Percentiles rank a stretch among this genome's conserved stretches.
Evolutionary conservation across 768 basidiomycete genomes (phyloP).

Genomic region (Sistotremastrum suecicum): DNA sequence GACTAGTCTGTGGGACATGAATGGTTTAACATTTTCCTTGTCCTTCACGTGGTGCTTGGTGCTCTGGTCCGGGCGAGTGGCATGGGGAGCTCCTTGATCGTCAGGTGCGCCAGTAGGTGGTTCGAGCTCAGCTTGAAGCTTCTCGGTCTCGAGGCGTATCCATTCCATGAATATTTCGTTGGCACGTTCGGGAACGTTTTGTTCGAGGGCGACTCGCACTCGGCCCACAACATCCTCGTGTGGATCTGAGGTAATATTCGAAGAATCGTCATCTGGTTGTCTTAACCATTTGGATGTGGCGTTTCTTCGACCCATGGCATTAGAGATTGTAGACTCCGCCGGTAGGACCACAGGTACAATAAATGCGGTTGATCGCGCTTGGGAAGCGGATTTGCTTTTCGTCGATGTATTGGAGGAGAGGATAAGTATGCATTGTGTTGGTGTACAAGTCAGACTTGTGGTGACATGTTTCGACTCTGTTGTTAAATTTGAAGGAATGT

Average conservation of each 20-base stretch:
- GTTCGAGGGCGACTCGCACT: slow-evolving; percentile 27
- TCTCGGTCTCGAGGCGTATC: slow-evolving; percentile 16
- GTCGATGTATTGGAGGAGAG: slow-evolving; percentile 24
- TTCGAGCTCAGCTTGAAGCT: too few species aligned
- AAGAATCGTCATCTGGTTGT: not conserved
- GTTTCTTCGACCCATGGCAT: slow-evolving; percentile 40
- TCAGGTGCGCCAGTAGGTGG: too few species aligned
- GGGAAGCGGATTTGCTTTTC: slow-evolving; percentile 9
- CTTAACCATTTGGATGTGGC: slow-evolving; percentile 33
- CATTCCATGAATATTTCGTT: slow-evolving; percentile 51
- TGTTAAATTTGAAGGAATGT: slow-evolving; percentile 1
- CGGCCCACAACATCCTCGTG: not conserved
- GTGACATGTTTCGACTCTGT: slow-evolving; percentile 11
- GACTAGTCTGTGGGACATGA: slow-evolving; percentile 36
- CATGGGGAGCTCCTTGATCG: not conserved
- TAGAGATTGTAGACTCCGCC: slow-evolving; percentile 42
- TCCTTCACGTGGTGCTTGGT: slow-evolving; percentile 18
- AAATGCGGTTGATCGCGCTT: slow-evolving; percentile 36
- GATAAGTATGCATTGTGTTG: slow-evolving; percentile 38
- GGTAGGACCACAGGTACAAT: slow-evolving; percentile 45
- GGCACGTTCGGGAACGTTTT: slow-evolving; percentile 34
- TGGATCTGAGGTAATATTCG: not conserved
- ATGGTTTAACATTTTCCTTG: slow-evolving; percentile 7
- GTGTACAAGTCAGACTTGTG: slow-evolving; percentile 20
- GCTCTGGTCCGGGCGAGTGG: not conserved